Conservation (phyloP, 345 rosid genomes). For the Populus ilicifolia region DNA sequence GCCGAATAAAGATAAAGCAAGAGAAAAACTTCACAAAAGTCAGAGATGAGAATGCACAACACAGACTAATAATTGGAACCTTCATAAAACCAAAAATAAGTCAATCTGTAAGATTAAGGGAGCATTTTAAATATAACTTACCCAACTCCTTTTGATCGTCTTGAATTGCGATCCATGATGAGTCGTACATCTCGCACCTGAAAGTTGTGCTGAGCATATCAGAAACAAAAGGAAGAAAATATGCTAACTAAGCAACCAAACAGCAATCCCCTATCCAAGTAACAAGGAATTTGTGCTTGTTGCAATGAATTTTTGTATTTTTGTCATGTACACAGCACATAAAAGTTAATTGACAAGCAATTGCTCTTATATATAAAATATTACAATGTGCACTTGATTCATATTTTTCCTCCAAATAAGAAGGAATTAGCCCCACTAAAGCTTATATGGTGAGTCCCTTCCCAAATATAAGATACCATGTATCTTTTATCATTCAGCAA, state of each 20-base stretch:
- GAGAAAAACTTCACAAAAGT: not conserved
- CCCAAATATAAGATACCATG: not conserved
- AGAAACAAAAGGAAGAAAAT: not conserved
- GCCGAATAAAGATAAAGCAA: not conserved
- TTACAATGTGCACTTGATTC: not conserved
- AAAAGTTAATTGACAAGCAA: not conserved
- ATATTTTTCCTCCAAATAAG: not conserved
- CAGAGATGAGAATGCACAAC: not conserved
- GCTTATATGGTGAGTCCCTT: not conserved
- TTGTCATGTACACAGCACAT: not conserved
- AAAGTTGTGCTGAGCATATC: constrained; percentile 21
- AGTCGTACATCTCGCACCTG: constrained; percentile 98
- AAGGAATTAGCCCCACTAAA: not conserved
- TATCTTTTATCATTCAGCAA: not conserved
- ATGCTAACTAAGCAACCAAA: not conserved
- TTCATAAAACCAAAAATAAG: not conserved
- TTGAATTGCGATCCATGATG: constrained; percentile 94
- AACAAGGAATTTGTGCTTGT: not conserved
- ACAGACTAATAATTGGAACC: no score
- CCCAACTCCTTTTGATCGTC: constrained; percentile 97
- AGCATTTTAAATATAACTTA: constrained; percentile 26
- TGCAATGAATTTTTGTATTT: not conserved
- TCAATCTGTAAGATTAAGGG: not conserved
- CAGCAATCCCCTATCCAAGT: not conserved
- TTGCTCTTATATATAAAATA: not conserved